Evolutionary conservation across 2,329 filamentous ascomycete genomes (phyloP), one percentile per base, ranked within the genome.

Genomic region (Neofusicoccum kwambonambiense): DNA sequence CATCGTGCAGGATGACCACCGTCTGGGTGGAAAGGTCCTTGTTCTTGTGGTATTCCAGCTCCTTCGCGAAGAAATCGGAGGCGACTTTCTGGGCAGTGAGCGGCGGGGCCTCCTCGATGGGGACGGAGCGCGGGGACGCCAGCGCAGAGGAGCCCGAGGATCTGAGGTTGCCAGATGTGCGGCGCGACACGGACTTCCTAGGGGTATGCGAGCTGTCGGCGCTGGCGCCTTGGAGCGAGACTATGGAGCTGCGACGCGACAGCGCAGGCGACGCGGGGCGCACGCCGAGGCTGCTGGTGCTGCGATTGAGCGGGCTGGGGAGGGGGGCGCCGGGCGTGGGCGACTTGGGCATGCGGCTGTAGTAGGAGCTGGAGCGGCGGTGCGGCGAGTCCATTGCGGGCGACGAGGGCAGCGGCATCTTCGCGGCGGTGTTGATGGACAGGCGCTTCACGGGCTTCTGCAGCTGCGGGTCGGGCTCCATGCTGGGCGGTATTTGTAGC

Each of bases 1-100:
- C 89, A 79, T 99, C 95, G 72, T 98, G 93, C 1, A 99, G 81
- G 35, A 99, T 85, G 52, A 98, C 93, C 4, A 96, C 79, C 0
- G 92, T 92, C 66, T 93, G 82, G 3, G 84, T 75, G 6, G 74
- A 68, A 11, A 71, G 70, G 9, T 71, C 72, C n/a, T 72, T 66
- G 2, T 74, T 75, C 4, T 69, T 73, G 71, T 92, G 89, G 6
- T 83, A 77, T 44, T 62, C 82, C 37, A 96, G 77, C 74, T 96
- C 92, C 67, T 84, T 86, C 67, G 82, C 81, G 73, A 96, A 91
- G 75, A 90, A 87, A 8, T 86, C 83, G 54, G 82, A 84, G 3
- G 91, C 91, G 49, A 94, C 78, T 31, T 84, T 82, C 56, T 80
- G 81, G 31, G 86, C 82, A 11, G 85, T 87, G 44, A 80, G 70